phyloP scores from a whole-genome alignment of 352 stramenopile species.

The Phytophthora pistaciae region DNA sequence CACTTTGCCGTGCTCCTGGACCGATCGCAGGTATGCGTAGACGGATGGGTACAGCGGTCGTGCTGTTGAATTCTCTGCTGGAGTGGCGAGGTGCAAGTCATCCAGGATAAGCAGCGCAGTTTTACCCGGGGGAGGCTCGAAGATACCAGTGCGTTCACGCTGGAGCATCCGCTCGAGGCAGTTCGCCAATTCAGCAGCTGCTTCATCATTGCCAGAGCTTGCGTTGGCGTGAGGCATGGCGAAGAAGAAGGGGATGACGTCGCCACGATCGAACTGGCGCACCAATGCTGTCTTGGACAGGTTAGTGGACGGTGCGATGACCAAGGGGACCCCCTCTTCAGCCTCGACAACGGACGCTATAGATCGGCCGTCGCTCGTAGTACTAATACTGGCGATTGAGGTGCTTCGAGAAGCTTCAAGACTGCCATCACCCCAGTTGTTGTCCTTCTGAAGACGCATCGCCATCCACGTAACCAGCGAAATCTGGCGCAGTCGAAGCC shows the following conservation, averaged over 20 bases:
- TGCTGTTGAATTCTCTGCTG: not conserved
- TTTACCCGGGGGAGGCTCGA: slow-evolving; percentile 65
- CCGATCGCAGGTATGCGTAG: slow-evolving; percentile 44
- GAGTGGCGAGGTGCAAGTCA: slow-evolving; percentile 54
- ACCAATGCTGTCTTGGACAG: slow-evolving; percentile 12
- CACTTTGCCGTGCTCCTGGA: slow-evolving; percentile 41
- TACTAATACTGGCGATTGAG: slow-evolving; percentile 4
- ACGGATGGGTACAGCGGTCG: slow-evolving; percentile 19
- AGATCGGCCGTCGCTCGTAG: not conserved
- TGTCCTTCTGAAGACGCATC: slow-evolving; percentile 32
- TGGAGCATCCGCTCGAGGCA: slow-evolving; percentile 67
- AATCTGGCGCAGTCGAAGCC: slow-evolving; percentile 57
- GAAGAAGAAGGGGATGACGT: slow-evolving; percentile 62
- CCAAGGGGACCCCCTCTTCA: slow-evolving; percentile 19
- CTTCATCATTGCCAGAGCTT: slow-evolving; percentile 16
- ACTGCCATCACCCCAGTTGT: not conserved
- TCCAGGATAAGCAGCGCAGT: slow-evolving; percentile 61
- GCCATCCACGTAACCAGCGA: slow-evolving; percentile 49
- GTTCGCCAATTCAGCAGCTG: slow-evolving; percentile 33
- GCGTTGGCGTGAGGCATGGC: slow-evolving; percentile 38
- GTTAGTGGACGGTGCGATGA: slow-evolving; percentile 20
- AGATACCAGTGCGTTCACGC: slow-evolving; percentile 56
- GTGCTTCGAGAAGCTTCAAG: not conserved
- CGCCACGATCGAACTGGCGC: slow-evolving; percentile 44
- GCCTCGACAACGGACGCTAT: slow-evolving; percentile 19